Evolutionary conservation across 2,329 filamentous ascomycete species (phyloP), one percentile per base, ranked within the genome.

Genomic region (Drechslerella dactyloides): DNA sequence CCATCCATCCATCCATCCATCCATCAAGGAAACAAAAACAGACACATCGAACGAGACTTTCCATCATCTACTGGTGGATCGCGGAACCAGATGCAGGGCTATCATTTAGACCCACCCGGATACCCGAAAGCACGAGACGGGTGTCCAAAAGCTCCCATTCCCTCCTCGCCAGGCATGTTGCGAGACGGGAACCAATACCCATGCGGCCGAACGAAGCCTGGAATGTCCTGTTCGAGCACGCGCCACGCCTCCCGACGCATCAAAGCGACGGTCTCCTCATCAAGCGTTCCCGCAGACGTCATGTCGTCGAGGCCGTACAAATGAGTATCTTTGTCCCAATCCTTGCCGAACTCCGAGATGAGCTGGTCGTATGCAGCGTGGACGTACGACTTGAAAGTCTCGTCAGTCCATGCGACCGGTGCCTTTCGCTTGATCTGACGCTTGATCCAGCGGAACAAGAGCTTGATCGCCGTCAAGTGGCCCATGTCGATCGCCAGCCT

Each of bases 361-460:
- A 68, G 50, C 42, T 68, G 63, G 63, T 54, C 17, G 46, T 27
- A 44, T 1, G 55, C 37, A 1, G 63, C 55, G n/a, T 51, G 23
- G n/a, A 60, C 55, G 21, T 30, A 56, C 13, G 63, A 55, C 11
- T 13, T 10, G 40, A 68, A 68, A 2, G 63, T 60, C 17, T 33
- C 8, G 10, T 33, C 50, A 8, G 35, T 46, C 63, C 63, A 68
- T 1, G 19, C 55, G 19, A 50, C 15, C 27, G 63, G 53, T 1
- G 63, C 63, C 37, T 37, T 60, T 37, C 63, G 42, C 62, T 57
- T 59, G 44, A 66, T 37, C 54, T 66, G 62, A 3, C 62, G 44
- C 24, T 58, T 65, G 7, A 65, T 24, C 61, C 61, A 65, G 27
- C 61, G 61, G 21, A 57, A 65, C 19, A 65, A 21, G 11, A 68